These are phyloP conservation scores for Chytriomyces hyalinus DNA, from an alignment of 192 early-diverging fungal species.

Conservation along the genomic window DNA sequence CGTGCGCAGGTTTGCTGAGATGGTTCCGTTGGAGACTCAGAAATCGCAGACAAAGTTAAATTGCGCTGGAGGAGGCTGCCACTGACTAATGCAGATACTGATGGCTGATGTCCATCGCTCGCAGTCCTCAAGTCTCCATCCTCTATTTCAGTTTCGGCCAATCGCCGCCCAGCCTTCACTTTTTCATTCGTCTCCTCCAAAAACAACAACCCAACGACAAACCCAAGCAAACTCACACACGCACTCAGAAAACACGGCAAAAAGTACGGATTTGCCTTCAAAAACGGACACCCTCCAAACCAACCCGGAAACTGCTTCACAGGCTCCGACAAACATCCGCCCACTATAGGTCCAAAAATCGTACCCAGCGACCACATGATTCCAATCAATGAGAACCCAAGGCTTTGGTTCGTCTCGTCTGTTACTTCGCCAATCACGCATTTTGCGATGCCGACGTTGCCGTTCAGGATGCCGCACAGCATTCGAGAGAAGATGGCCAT, in stretches of 20 bases:
- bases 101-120: background rate
- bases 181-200: constrained; percentile 45
- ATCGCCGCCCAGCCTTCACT: background rate
- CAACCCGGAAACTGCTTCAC: constrained; percentile 64
- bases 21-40: constrained; percentile 8
- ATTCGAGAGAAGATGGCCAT: constrained; percentile 50
- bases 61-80: background rate
- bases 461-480: constrained; percentile 75
- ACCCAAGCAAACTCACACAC: constrained; percentile 64
- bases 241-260: constrained; percentile 80
- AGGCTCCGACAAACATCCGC: constrained; percentile 82
- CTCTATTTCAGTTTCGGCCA: background rate
- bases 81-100: background rate
- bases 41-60: background rate
- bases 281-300: constrained; percentile 62
- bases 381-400: constrained; percentile 80
- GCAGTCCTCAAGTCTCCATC: background rate
- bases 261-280: constrained; percentile 76
- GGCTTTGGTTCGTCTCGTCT: constrained; percentile 76
- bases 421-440: constrained; percentile 85
- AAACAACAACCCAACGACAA: constrained; percentile 62
- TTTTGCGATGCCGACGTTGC: constrained; percentile 77
- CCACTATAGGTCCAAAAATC: constrained; percentile 70
- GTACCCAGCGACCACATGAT: constrained; percentile 40
- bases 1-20: background rate